Evolutionary conservation across 139 green algal genomes (phyloP).

Genomic region (Mesotaenium endlicherianum): DNA sequence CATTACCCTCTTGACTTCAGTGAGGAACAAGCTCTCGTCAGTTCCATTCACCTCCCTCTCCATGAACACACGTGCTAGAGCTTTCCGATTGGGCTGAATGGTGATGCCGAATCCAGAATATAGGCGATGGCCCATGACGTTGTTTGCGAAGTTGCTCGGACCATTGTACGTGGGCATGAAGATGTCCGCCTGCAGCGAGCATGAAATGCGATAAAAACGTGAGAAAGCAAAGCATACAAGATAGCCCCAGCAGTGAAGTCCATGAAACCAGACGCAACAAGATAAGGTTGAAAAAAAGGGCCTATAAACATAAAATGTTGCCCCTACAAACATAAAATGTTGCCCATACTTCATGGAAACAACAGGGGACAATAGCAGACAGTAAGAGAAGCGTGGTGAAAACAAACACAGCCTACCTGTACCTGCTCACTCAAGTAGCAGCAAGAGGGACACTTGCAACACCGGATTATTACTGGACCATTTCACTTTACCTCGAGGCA

Average conservation of each 20-base stretch:
- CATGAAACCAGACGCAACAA: not conserved
- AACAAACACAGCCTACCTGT: too few species aligned
- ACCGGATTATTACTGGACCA: too few species aligned
- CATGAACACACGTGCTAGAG: constrained; percentile 14
- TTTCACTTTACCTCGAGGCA: constrained; percentile 8
- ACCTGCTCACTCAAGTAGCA: too few species aligned
- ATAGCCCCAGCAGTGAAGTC: too few species aligned
- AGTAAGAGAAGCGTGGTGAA: not conserved
- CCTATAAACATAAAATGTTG: not conserved
- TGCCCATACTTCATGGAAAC: not conserved
- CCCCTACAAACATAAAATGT: not conserved
- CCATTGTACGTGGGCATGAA: constrained; percentile 38
- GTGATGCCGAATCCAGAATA: not conserved
- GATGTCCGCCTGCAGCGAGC: constrained; percentile 31
- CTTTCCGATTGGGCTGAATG: constrained; percentile 7
- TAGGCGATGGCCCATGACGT: constrained; percentile 35
- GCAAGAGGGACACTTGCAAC: too few species aligned
- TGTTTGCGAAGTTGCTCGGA: constrained; percentile 37
- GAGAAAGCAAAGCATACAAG: too few species aligned
- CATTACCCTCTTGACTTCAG: constrained; percentile 1
- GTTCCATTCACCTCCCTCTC: not conserved
- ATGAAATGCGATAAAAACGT: too few species aligned
- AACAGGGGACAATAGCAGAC: not conserved
- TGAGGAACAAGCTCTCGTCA: not conserved
- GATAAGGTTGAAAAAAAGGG: not conserved